Percentiles rank a stretch among this genome's conserved stretches.
Conservation (phyloP, 2,329 filamentous ascomycete species). For the Colletotrichum plurivorum region DNA sequence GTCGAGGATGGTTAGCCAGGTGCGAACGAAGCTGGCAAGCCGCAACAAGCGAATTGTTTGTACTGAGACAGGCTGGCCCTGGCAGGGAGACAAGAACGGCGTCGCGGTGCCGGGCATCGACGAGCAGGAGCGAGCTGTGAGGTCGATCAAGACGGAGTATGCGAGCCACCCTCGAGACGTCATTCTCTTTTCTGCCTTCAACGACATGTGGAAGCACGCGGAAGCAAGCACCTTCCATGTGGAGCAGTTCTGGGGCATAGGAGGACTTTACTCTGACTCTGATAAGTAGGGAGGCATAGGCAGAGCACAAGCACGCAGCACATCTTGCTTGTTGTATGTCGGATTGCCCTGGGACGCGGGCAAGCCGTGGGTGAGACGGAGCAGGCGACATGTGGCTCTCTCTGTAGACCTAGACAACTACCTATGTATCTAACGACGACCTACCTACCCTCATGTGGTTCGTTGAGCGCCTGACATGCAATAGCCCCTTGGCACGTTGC, state of each 20-base stretch:
- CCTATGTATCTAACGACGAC: too few relatives aligned
- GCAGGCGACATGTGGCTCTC: too few relatives aligned
- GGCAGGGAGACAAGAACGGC: constrained; percentile 75
- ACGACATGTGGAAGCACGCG: constrained; percentile 84
- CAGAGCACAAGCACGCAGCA: not conserved
- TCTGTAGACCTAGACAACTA: too few relatives aligned
- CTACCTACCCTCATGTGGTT: too few relatives aligned
- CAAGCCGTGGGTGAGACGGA: not conserved
- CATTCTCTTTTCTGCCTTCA: constrained; percentile 84
- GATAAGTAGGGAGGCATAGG: constrained; percentile 16
- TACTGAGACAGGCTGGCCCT: constrained; percentile 90
- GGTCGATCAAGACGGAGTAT: constrained; percentile 74
- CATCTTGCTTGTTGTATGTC: not conserved
- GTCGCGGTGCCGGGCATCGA: constrained; percentile 76
- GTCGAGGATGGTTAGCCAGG: constrained; percentile 63
- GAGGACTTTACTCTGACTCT: constrained; percentile 44
- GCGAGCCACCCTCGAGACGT: constrained; percentile 63
- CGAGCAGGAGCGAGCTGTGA: constrained; percentile 77
- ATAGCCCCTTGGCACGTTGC: too few relatives aligned
- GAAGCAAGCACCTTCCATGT: constrained; percentile 74
- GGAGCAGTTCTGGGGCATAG: constrained; percentile 84
- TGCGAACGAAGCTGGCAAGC: constrained; percentile 58
- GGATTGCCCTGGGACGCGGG: constrained; percentile 3
- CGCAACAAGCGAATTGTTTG: constrained; percentile 75
- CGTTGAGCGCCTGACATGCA: too few relatives aligned